A percentile compares a stretch with the other conserved stretches of the same genome.
Conservation (phyloP, 768 basidiomycete genomes). For the Tephrocybe sp. region DNA sequence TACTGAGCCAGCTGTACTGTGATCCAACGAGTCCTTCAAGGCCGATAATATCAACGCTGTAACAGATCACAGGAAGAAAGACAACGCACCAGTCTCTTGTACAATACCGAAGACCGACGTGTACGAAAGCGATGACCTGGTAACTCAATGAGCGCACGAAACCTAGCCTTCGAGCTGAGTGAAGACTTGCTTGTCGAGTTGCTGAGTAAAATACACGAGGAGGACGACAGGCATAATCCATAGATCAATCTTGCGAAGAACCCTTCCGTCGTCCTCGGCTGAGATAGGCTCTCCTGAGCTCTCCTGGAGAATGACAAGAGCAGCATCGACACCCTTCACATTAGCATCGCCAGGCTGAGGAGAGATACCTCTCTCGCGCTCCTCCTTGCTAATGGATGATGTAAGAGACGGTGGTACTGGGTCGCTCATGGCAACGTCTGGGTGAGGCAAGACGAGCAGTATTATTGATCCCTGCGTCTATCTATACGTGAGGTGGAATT, state of each 20-base stretch:
- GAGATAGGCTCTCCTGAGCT: slow-evolving; percentile 24
- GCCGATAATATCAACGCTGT: background rate
- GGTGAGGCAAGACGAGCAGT: background rate
- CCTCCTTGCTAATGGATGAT: slow-evolving; percentile 1
- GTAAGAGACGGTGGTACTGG: background rate
- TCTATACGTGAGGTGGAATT: background rate
- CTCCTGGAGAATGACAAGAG: slow-evolving; percentile 28
- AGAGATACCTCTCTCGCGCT: slow-evolving; percentile 1
- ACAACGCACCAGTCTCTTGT: slow-evolving; percentile 29
- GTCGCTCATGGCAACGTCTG: background rate
- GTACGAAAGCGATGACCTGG: slow-evolving; percentile 46
- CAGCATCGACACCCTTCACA: slow-evolving; percentile 28
- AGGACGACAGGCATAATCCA: slow-evolving; percentile 40
- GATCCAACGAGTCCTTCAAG: slow-evolving; percentile 32
- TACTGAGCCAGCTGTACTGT: slow-evolving; percentile 45
- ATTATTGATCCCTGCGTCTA: background rate
- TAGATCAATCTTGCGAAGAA: slow-evolving; percentile 39
- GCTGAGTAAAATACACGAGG: slow-evolving; percentile 42
- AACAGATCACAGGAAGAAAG: background rate
- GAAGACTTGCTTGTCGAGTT: slow-evolving; percentile 38
- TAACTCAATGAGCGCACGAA: too few relatives aligned
- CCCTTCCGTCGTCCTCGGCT: slow-evolving; percentile 28
- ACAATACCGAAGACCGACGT: slow-evolving; percentile 45
- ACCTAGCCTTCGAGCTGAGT: background rate
- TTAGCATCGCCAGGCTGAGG: background rate